Evolutionary conservation across 2,329 filamentous ascomycete genomes (phyloP).

Genomic region (Fusarium virguliforme): DNA sequence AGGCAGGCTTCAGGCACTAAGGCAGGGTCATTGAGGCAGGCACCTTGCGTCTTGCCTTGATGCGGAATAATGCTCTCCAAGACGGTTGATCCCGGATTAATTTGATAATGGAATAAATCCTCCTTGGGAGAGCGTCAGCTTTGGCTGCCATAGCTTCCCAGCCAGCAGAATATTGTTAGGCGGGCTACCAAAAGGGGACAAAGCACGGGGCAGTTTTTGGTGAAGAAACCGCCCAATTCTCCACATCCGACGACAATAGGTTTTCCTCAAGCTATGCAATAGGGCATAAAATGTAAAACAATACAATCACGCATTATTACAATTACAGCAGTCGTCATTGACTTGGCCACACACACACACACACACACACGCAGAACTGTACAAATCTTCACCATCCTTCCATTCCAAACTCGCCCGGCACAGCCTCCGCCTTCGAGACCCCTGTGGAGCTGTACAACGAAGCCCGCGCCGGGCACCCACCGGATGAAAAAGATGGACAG

Average conservation of each 20-base stretch:
- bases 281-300: conserved; percentile 1
- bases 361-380: background rate
- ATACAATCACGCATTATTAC: conserved; percentile 3
- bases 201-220: conserved; percentile 25
- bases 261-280: no score
- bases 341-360: conserved; percentile 30
- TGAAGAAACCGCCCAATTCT: background rate
- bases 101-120: background rate
- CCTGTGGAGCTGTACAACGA: conserved; percentile 31
- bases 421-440: conserved; percentile 32
- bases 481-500: conserved; percentile 31
- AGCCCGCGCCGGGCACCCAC: conserved; percentile 10
- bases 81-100: conserved; percentile 1
- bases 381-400: background rate
- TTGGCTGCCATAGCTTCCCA: conserved; percentile 29
- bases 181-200: conserved; percentile 34
- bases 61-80: background rate
- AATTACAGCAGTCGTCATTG: conserved; percentile 16
- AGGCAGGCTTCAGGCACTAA: conserved; percentile 45
- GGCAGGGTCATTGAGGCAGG: conserved; percentile 33
- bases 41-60: background rate
- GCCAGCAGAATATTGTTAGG: conserved; percentile 36
- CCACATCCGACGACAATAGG: background rate
- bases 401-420: conserved; percentile 7
- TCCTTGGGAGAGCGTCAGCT: background rate